A percentile compares a stretch with the other conserved stretches of the same genome.
Evolutionary conservation across 2,329 filamentous ascomycete species (phyloP).

Genomic region (Exophiala sp.): DNA sequence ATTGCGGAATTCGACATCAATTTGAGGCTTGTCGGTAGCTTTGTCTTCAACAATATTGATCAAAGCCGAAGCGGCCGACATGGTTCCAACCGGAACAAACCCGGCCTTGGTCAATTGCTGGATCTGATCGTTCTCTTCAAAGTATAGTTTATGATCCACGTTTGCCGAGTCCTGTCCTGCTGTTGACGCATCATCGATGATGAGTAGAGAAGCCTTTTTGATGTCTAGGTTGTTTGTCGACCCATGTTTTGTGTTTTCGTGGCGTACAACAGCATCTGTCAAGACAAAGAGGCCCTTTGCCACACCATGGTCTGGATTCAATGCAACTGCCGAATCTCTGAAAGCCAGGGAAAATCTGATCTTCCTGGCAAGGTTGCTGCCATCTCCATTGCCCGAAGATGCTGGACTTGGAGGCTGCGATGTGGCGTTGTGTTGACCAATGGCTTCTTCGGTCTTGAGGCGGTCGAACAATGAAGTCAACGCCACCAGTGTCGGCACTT

Average conservation of each 20-base stretch:
- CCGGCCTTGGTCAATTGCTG: constrained; percentile 55
- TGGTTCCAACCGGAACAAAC: constrained; percentile 79
- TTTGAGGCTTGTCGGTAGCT: constrained; percentile 55
- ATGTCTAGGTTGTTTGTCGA: constrained; percentile 62
- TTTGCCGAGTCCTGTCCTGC: constrained; percentile 32
- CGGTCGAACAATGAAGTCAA: constrained; percentile 65
- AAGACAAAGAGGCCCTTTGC: constrained; percentile 76
- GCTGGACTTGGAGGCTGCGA: constrained; percentile 40
- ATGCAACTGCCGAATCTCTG: constrained; percentile 71
- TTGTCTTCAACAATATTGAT: constrained; percentile 56
- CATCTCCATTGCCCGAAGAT: constrained; percentile 20
- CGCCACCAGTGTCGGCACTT: constrained; percentile 74
- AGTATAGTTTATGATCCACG: constrained; percentile 31
- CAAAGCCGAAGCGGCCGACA: constrained; percentile 69
- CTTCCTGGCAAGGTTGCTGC: constrained; percentile 43
- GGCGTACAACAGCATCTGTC: constrained; percentile 66
- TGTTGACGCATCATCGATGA: constrained; percentile 67
- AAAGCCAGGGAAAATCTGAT: constrained; percentile 56
- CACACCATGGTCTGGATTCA: constrained; percentile 69
- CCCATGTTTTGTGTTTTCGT: constrained; percentile 59
- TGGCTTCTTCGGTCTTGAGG: constrained; percentile 62
- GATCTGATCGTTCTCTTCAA: constrained; percentile 41
- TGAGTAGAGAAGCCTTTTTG: constrained; percentile 72
- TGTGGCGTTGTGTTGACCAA: constrained; percentile 44
- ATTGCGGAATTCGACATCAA: constrained; percentile 77